Base-by-base conservation (phyloP, 768 basidiomycete species). In the Lactifluus volemus region DNA sequence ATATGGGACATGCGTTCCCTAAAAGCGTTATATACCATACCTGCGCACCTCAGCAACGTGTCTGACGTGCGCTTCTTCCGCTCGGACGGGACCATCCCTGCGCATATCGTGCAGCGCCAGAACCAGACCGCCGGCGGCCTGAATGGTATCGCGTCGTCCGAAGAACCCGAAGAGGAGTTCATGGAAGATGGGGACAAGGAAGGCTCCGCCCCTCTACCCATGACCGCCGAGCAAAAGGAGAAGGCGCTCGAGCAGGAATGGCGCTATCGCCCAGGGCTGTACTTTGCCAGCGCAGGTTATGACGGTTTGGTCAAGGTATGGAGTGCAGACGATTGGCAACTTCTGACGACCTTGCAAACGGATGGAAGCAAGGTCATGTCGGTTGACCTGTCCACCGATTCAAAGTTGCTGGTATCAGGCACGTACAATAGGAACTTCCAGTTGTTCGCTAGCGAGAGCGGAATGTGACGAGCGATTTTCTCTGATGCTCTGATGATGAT, bases 301-400 rank as follows among this genome's bases (percentile, higher is more conserved):
- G 97, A 99, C 70, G 92, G 93, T 5, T 83, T 88, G 59, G 91
- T 99, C 70, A 94, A 97, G 72, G 69, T 99, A 58, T 99, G 97
- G 97, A 91, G 88, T 68, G 91, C 95, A 50, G 97, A 98, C 70
- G 97, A 99, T 69, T 99, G 97, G 97, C 93, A 92, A 68, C 76
- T 95, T 48, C 79, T 97, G 54, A 82, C 86, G 63, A 89, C 89
- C 48, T 78, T 99, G 60, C 85, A 92, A 54, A 95, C 93, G 21
- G 96, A 98, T 70, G 87, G 89, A 30, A 93, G 95, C n/a, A 98
- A 98, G 73, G 95, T 98, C 62, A 99, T 98, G 97, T 92, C 90
- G 7, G 94, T 98, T 10, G 97, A 99, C 71, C 79, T 98, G 21
- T 84, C 86, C 30, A 79, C 79, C 56, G 92, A 96, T 71, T 91